Conservation (phyloP, 2,329 filamentous ascomycete genomes). For the Blastomyces gilchristii region DNA sequence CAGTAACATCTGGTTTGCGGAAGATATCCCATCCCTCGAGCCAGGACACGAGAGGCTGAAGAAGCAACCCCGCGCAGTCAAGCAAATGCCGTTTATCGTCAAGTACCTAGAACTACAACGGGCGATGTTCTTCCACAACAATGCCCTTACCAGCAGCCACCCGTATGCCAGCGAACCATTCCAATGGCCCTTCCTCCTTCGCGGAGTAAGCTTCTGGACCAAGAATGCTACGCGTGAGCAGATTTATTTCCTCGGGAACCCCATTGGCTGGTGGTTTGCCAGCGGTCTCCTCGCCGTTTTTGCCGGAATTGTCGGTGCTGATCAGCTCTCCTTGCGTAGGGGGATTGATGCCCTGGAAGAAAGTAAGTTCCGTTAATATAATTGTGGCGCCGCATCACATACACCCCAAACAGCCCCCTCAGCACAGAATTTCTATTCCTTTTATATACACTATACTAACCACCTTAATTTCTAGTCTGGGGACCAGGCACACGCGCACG, state of each 20-base stretch:
- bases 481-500: constrained; percentile 71
- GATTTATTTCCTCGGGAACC: constrained; percentile 98
- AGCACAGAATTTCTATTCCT: background rate
- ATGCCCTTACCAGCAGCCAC: constrained; percentile 90
- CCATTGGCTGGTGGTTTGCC: constrained; percentile 92
- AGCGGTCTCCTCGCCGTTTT: constrained; percentile 89
- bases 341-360: constrained; percentile 87
- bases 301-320: constrained; percentile 79
- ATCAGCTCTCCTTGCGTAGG: constrained; percentile 85
- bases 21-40: constrained; percentile 75
- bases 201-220: constrained; percentile 98
- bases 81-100: constrained; percentile 72
- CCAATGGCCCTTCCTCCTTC: constrained; percentile 94
- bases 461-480: constrained; percentile 27
- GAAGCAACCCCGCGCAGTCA: constrained; percentile 68
- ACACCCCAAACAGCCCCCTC: background rate
- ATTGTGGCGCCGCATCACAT: background rate
- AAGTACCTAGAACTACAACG: constrained; percentile 97
- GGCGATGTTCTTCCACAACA: constrained; percentile 99
- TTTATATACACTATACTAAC: constrained; percentile 17
- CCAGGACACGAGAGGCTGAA: constrained; percentile 61
- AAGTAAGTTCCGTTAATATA: constrained; percentile 52
- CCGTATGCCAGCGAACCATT: constrained; percentile 91
- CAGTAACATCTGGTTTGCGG: constrained; percentile 90
- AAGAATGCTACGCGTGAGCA: constrained; percentile 89